Base-by-base conservation (phyloP, 1,139 yeast genomes). In the Protomyces inouyei region DNA sequence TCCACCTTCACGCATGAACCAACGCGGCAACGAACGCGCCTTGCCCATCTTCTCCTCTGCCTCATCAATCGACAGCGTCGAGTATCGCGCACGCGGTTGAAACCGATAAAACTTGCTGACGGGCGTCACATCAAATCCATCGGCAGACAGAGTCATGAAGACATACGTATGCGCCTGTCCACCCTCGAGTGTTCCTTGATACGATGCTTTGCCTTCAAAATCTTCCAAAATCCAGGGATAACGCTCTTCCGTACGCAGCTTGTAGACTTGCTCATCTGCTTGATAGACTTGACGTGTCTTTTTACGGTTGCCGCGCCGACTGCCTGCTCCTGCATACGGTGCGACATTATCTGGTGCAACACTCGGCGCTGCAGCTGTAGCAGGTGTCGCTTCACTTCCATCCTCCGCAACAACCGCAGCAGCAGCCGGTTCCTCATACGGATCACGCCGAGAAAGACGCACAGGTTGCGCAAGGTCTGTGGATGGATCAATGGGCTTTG, bases 181-280 rank as follows among this genome's bases (percentile, higher is more conserved):
- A 0, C 98, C 98, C 77, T 93, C 98, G 76, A 89, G 92, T 71
- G 87, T 88, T 43, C 98, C 97, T 25, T 92, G 97, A 87, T 89
- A 93, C 0, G 96, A 95, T 74, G 93, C 92, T 68, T 84, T 82
- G 64, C 96, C 97, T 71, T 90, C 97, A 74, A 88, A 92, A 76
- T 95, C 98, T 76, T 92, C 97, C 80, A 95, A 79, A 21, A 95
- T 96, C 98, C 98, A 93, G 0, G 98, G 98, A 71, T 89, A 92
- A 73, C 87, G 90, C 76, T 93, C 98, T 76, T 93, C 98, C 73
- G 92, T 93, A 71, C 98, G 81, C 69, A 93, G 77, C 72, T 84
- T 87, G 68, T 95, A 82, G 68, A 90, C 92, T 10, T 83, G 83
- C 70, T 91, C 97, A 71, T 89, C 89, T 74, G 88, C 84, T 21